Base-by-base conservation (phyloP, 2,329 filamentous ascomycete species). In the Cladosporium sp. region DNA sequence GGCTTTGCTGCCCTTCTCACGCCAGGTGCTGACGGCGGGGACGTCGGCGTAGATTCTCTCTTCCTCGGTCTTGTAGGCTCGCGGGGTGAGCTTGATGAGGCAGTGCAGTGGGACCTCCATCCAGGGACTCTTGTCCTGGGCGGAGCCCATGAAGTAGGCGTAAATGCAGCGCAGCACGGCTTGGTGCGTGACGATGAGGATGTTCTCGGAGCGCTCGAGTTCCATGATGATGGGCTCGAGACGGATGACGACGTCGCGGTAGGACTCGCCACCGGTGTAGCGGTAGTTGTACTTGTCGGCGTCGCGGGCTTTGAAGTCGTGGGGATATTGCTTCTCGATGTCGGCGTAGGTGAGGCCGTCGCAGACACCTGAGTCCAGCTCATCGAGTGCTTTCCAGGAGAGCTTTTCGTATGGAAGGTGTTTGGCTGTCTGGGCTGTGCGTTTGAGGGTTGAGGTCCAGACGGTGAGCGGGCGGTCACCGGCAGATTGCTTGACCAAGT, bases 241-340 rank as follows among this genome's bases (percentile, higher is more conserved):
- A 1, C 93, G 89, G 62, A 96, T 97, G 35, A 98, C 93, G 1
- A 98, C 92, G 64, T 98, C 93, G 50, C 92, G 88, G 69, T 98
- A 88, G 54, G 88, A 94, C 72, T 98, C 93, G 48, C 93, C 93
- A 55, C 93, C 93, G 4, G 93, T 85, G 71, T 98, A 98, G 51
- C 93, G 89, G 73, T 98, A 98, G 74, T 98, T 97, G 80, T 97
- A 97, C 72, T 98, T 98, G 77, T 98, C 93, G 59, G 95, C 89
- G 69, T 98, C 93, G 55, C 93, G 88, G 29, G 92, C 90, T 43
- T 84, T 83, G 72, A 98, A 98, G 72, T 98, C 93, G 59, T 96
- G 91, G 0, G 93, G 93, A 66, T 88, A 97, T 49, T 80, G 75
- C 62, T 94, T 82, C 62, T 93, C 89, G 65, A 98, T 97, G 66